These are phyloP conservation scores for Salicornia ramosissima DNA, from an alignment of 148 eudicot species.

Conservation along the genomic window DNA sequence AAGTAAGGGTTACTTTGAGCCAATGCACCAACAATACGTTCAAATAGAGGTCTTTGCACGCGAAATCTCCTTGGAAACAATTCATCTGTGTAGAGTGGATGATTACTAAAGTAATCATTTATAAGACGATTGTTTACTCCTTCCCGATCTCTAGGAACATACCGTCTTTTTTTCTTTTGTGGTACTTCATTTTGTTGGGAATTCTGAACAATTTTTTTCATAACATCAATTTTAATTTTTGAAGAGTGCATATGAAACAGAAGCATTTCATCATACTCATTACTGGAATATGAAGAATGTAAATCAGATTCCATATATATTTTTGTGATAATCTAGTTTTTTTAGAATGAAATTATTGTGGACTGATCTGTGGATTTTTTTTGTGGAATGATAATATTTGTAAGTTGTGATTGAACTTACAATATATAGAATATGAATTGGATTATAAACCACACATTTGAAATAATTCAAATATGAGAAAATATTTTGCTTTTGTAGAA, in stretches of 20 bases:
- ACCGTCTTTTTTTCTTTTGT: background rate
- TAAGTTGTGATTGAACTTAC: no score
- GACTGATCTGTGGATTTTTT: no score
- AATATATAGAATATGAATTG: no score
- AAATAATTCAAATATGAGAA: no score
- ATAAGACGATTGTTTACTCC: background rate
- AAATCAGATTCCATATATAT: background rate
- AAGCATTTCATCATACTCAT: constrained; percentile 9
- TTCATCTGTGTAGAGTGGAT: background rate
- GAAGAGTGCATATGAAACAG: background rate
- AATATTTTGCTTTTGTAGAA: no score
- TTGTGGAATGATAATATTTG: no score
- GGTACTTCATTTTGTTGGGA: background rate
- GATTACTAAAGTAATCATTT: background rate
- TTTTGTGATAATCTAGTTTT: background rate
- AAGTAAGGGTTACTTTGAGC: background rate
- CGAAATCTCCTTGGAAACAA: background rate
- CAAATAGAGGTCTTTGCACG: background rate
- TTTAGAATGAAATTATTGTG: no score
- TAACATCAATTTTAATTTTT: background rate
- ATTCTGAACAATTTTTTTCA: background rate
- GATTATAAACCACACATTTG: no score
- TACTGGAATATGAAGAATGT: constrained; percentile 12
- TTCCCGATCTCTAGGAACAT: constrained; percentile 6
- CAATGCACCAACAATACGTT: background rate